Conservation (phyloP, 495 filamentous ascomycete species). For the Penicillium macrosclerotiorum region DNA sequence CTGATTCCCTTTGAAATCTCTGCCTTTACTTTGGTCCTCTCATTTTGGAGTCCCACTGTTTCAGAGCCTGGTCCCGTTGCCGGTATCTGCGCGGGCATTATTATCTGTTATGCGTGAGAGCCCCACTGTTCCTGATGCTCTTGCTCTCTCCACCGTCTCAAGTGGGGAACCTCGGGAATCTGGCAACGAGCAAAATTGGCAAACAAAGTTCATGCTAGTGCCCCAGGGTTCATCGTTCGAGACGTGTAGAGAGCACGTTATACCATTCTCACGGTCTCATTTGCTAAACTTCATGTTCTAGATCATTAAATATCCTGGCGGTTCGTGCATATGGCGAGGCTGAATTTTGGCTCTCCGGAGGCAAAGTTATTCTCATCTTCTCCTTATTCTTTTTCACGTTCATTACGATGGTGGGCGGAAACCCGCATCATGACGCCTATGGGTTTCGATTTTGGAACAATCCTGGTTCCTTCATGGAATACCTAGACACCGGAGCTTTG, state of each 20-base stretch:
- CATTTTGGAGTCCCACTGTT: conserved; percentile 64
- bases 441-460: conserved; percentile 64
- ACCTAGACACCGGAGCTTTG: conserved; percentile 58
- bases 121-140: too few species aligned
- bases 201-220: too few species aligned
- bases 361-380: conserved; percentile 68
- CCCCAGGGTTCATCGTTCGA: too few species aligned
- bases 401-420: conserved; percentile 68
- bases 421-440: conserved; percentile 66
- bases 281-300: conserved; percentile 30
- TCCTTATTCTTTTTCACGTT: conserved; percentile 46
- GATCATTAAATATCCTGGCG: conserved; percentile 39
- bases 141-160: too few species aligned
- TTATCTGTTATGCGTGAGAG: conserved; percentile 42
- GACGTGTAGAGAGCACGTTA: too few species aligned
- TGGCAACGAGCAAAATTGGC: too few species aligned
- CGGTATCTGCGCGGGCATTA: conserved; percentile 52
- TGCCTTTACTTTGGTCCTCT: conserved; percentile 65
- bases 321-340: conserved; percentile 68
- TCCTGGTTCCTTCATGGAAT: conserved; percentile 38
- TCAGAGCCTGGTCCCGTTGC: conserved; percentile 47
- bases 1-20: conserved; percentile 72
- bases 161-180: too few species aligned
- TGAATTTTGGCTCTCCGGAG: conserved; percentile 66
- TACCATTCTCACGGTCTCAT: too few species aligned